Percentiles rank a stretch among this genome's conserved stretches.
Evolutionary conservation across 2,329 filamentous ascomycete species (phyloP).

Genomic region (Talaromyces sp.): DNA sequence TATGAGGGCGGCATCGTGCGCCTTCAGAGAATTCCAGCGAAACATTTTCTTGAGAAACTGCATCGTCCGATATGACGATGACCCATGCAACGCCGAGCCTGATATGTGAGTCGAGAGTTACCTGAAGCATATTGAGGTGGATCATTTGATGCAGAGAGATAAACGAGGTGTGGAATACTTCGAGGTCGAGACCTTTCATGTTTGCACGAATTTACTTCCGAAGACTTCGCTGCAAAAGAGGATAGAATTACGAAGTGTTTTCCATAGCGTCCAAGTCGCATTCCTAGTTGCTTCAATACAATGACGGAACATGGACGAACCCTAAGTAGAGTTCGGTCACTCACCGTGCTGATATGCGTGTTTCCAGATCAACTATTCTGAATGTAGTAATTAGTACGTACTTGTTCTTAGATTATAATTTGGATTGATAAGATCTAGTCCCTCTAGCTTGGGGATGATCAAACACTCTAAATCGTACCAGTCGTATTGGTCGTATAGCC

Average conservation of each 20-base stretch:
- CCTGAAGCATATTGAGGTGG: not conserved
- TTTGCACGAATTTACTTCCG: too few species aligned
- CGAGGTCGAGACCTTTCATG: not conserved
- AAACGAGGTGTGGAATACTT: too few species aligned
- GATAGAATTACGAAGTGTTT: not conserved
- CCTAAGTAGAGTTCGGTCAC: not conserved
- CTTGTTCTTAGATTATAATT: not conserved
- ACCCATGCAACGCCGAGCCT: slow-evolving; percentile 13
- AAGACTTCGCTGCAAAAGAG: not conserved
- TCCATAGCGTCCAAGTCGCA: not conserved
- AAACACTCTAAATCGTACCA: not conserved
- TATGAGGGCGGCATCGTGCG: slow-evolving; percentile 11
- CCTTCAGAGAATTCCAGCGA: not conserved
- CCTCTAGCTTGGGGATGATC: not conserved
- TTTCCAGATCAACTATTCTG: not conserved
- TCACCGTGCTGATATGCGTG: not conserved
- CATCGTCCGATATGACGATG: slow-evolving; percentile 4
- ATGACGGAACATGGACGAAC: not conserved
- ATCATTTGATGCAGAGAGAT: not conserved
- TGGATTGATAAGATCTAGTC: not conserved
- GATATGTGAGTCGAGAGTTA: not conserved
- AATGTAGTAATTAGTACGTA: not conserved
- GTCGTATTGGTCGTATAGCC: not conserved
- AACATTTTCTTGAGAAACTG: not conserved
- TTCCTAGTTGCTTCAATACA: not conserved